Conservation (phyloP, 2,329 filamentous ascomycete species). For the Macrophomina pseudophaseolina region DNA sequence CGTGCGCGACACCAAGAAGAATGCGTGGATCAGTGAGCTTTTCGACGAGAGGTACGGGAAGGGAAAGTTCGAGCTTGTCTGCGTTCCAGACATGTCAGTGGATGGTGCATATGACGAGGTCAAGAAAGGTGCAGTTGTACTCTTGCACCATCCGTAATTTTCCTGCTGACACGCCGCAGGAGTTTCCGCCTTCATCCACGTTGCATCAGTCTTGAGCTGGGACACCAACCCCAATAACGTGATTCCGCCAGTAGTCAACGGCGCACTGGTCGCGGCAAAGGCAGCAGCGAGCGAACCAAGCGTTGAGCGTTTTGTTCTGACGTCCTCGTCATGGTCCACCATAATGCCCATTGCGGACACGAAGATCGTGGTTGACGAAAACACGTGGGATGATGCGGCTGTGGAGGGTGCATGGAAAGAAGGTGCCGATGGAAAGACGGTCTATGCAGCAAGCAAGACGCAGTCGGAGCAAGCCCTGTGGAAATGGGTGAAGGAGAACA, state of each 20-base stretch:
- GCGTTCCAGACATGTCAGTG: constrained; percentile 37
- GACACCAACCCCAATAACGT: constrained; percentile 46
- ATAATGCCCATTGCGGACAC: constrained; percentile 34
- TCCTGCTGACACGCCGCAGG: constrained; percentile 33
- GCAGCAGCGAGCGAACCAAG: constrained; percentile 48
- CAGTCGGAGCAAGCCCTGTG: constrained; percentile 50
- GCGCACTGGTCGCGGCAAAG: constrained; percentile 46
- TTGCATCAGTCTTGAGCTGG: constrained; percentile 50
- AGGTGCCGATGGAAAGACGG: constrained; percentile 32
- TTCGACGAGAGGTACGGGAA: constrained; percentile 35
- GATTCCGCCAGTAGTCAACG: constrained; percentile 47
- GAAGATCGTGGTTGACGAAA: constrained; percentile 35
- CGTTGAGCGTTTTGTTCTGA: constrained; percentile 52
- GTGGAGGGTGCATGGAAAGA: constrained; percentile 39
- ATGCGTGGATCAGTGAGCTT: constrained; percentile 38
- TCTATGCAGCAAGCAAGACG: constrained; percentile 51
- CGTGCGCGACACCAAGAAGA: constrained; percentile 38
- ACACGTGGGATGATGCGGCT: constrained; percentile 41
- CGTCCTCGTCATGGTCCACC: constrained; percentile 49
- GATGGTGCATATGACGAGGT: constrained; percentile 36
- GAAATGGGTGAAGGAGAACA: constrained; percentile 48
- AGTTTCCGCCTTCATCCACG: constrained; percentile 52
- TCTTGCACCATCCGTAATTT: neutral
- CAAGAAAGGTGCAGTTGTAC: constrained; percentile 33
- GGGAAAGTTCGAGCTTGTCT: constrained; percentile 37